A percentile compares a stretch with the other conserved stretches of the same genome.
These are phyloP conservation scores for Adenanthera pavonina DNA, from an alignment of 306 rosid genomes.

Conservation along the genomic window DNA sequence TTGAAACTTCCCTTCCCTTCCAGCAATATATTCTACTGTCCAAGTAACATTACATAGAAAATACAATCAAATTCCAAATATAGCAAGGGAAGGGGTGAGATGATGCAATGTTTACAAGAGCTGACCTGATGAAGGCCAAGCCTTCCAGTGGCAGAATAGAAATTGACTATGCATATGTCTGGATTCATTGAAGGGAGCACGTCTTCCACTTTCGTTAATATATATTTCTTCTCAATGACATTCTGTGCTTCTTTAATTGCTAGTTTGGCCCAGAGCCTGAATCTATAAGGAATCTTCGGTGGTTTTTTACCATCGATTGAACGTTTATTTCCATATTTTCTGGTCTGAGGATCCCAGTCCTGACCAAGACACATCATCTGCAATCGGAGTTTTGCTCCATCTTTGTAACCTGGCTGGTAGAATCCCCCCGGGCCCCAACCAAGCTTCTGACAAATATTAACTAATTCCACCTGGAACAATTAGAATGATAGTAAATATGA, in stretches of 20 bases:
- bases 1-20: too few species aligned
- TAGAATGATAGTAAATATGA: background rate
- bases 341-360: slow-evolving; percentile 75
- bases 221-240: background rate
- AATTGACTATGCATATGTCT: slow-evolving; percentile 70
- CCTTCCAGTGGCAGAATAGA: slow-evolving; percentile 59
- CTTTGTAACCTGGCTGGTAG: slow-evolving; percentile 64
- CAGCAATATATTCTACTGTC: background rate
- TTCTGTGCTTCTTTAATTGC: slow-evolving; percentile 53
- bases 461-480: slow-evolving; percentile 54
- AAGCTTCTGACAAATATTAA: slow-evolving; percentile 51
- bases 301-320: slow-evolving; percentile 48
- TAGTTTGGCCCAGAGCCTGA: slow-evolving; percentile 40
- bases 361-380: slow-evolving; percentile 81
- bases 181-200: slow-evolving; percentile 70
- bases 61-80: background rate
- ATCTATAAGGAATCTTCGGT: slow-evolving; percentile 54
- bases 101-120: background rate
- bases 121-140: slow-evolving; percentile 79
- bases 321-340: slow-evolving; percentile 49
- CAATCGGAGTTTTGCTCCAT: slow-evolving; percentile 65
- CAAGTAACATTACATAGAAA: background rate
- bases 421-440: slow-evolving; percentile 77
- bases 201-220: slow-evolving; percentile 38
- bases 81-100: background rate